Evolutionary conservation across 768 basidiomycete genomes (phyloP).

Genomic region (Boletus rubropictus): DNA sequence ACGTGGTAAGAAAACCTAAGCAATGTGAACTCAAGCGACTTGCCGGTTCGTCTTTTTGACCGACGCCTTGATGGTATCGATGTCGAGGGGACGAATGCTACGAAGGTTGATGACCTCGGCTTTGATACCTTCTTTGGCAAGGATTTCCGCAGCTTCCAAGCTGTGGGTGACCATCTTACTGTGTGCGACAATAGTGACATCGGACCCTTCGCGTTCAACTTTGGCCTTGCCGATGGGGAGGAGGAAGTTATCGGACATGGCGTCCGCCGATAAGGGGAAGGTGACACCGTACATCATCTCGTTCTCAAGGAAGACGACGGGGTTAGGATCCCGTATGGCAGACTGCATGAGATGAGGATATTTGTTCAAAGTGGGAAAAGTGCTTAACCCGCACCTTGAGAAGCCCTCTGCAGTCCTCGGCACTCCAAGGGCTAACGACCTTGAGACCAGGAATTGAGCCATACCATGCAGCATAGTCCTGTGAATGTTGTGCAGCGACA

Average conservation of each 20-base stretch:
- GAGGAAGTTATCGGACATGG: conserved; percentile 91
- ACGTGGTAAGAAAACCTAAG: not conserved
- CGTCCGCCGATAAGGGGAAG: conserved; percentile 94
- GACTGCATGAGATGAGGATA: conserved; percentile 41
- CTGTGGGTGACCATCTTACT: conserved; percentile 97
- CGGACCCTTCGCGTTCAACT: conserved; percentile 87
- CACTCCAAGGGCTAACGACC: conserved; percentile 94
- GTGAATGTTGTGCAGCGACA: conserved; percentile 95
- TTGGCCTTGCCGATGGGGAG: conserved; percentile 97
- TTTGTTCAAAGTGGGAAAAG: not conserved
- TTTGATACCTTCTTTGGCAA: conserved; percentile 95
- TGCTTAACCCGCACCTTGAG: conserved; percentile 61
- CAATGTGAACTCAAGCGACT: conserved; percentile 17
- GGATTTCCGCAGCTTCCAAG: conserved; percentile 86
- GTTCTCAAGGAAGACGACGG: conserved; percentile 98
- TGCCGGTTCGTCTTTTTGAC: conserved; percentile 99
- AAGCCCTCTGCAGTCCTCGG: conserved; percentile 99
- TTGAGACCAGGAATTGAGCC: conserved; percentile 92
- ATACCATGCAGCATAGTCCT: conserved; percentile 96
- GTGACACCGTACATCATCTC: conserved; percentile 97
- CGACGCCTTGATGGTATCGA: conserved; percentile 92
- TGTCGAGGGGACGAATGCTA: conserved; percentile 93
- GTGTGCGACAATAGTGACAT: conserved; percentile 95
- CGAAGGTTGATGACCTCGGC: conserved; percentile 98
- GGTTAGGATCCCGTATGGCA: conserved; percentile 97